These are phyloP conservation scores for Aurantiochytrium sp. DNA, from an alignment of 108 stramenopile genomes.

Conservation along the genomic window DNA sequence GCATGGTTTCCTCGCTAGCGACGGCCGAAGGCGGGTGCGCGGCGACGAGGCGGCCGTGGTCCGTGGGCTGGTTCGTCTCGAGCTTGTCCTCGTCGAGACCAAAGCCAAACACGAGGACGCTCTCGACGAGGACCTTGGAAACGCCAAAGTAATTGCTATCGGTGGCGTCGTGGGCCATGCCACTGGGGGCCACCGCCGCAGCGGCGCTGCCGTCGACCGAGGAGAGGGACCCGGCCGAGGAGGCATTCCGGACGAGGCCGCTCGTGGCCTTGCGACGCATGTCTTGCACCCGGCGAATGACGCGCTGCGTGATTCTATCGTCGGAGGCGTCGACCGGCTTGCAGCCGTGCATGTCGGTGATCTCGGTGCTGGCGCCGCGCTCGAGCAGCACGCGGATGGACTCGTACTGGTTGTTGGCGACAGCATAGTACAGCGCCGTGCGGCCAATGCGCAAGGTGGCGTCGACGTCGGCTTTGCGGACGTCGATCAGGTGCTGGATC, in stretches of 20 bases:
- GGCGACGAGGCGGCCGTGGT: neutral
- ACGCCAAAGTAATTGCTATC: neutral
- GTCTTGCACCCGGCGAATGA: neutral
- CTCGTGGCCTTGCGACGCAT: neutral
- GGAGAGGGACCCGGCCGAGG: too few relatives aligned
- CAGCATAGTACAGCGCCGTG: neutral
- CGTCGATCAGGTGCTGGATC: neutral
- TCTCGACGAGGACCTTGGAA: neutral
- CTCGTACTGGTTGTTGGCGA: neutral
- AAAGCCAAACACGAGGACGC: neutral
- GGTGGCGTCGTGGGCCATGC: neutral
- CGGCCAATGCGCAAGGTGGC: neutral
- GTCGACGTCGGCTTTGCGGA: neutral
- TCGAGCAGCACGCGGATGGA: neutral
- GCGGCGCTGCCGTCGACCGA: too few relatives aligned
- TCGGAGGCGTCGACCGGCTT: neutral
- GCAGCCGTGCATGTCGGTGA: neutral
- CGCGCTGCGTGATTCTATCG: neutral
- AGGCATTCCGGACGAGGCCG: too few relatives aligned
- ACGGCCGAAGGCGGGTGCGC: neutral
- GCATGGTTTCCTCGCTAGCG: too few relatives aligned
- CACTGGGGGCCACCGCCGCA: neutral
- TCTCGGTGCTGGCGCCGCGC: neutral
- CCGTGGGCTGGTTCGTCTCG: neutral
- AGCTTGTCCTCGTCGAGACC: neutral